Conservation (phyloP, 1,139 yeast species). For the Candida buenavistaensis region DNA sequence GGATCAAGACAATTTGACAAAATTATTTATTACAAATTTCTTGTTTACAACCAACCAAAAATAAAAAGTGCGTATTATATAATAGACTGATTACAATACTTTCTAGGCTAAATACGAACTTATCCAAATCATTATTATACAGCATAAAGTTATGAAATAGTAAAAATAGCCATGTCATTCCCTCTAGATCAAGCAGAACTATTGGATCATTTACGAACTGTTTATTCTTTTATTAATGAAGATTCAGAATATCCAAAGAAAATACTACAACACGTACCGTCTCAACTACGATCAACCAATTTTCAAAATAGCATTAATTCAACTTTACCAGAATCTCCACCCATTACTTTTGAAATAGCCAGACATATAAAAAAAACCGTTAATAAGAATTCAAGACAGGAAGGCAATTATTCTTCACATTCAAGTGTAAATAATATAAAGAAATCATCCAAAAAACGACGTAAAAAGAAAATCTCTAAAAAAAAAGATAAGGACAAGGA, state of each 20-base stretch:
- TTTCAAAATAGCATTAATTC: conserved; percentile 1
- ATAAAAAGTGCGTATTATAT: too few species aligned
- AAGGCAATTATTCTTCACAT: conserved; percentile 1
- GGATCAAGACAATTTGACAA: too few species aligned
- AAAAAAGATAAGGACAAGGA: too few species aligned
- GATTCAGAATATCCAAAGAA: conserved; percentile 26
- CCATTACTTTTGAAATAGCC: conserved; percentile 32
- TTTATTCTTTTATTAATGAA: conserved; percentile 28
- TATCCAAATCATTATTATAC: too few species aligned
- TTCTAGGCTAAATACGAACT: too few species aligned
- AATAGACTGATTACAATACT: too few species aligned
- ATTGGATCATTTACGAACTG: conserved; percentile 32
- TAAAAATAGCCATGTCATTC: too few species aligned
- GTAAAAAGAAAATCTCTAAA: neutral
- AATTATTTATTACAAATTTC: too few species aligned
- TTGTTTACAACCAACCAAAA: too few species aligned
- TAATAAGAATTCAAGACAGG: conserved; percentile 4
- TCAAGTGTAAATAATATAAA: neutral
- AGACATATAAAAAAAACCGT: conserved; percentile 20
- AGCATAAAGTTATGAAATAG: too few species aligned
- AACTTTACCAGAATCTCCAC: conserved; percentile 31
- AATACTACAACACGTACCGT: conserved; percentile 20
- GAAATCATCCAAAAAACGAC: conserved; percentile 1
- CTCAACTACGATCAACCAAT: too few species aligned
- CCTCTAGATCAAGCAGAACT: conserved; percentile 33